phyloP scores from a whole-genome alignment of 2,329 filamentous ascomycete species.

The Colletotrichum tropicale region DNA sequence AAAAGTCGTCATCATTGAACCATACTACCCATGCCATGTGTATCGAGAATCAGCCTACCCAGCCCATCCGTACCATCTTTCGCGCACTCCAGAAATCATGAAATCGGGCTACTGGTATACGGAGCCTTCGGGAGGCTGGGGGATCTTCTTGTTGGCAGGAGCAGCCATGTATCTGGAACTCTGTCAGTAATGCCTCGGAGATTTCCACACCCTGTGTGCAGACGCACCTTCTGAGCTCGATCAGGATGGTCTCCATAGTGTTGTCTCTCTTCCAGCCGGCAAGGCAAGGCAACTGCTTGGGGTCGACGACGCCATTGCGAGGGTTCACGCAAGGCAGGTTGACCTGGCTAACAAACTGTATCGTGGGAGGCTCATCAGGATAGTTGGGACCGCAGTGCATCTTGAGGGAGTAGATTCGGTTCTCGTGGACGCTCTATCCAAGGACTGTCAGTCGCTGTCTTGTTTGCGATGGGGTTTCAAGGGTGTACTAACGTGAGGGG shows the following conservation, averaged over 20 bases:
- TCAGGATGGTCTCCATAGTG: slow-evolving; percentile 92
- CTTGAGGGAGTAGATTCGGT: slow-evolving; percentile 97
- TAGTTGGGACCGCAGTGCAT: slow-evolving; percentile 93
- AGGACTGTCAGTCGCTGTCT: not conserved
- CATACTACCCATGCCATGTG: slow-evolving; percentile 12
- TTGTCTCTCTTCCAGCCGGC: slow-evolving; percentile 91
- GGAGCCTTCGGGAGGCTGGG: slow-evolving; percentile 88
- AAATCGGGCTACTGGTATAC: slow-evolving; percentile 33
- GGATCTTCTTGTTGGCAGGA: slow-evolving; percentile 89
- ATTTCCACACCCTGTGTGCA: not conserved
- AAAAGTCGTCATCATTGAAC: slow-evolving; percentile 18
- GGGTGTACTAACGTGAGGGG: slow-evolving; percentile 78
- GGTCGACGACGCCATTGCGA: slow-evolving; percentile 82
- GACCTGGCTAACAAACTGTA: slow-evolving; percentile 92
- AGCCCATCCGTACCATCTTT: not conserved
- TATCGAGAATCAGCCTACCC: not conserved
- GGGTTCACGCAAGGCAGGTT: slow-evolving; percentile 94
- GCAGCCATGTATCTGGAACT: slow-evolving; percentile 84
- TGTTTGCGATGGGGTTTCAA: not conserved
- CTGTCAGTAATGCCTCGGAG: slow-evolving; percentile 7
- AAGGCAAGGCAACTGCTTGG: slow-evolving; percentile 81
- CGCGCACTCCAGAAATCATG: slow-evolving; percentile 9
- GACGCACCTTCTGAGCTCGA: slow-evolving; percentile 78
- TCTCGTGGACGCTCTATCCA: slow-evolving; percentile 87
- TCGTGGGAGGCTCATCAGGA: slow-evolving; percentile 85